Evolutionary conservation across 192 early-diverging fungal genomes (phyloP), one percentile per base, ranked within the genome.

Genomic region (Diversispora epigaea): DNA sequence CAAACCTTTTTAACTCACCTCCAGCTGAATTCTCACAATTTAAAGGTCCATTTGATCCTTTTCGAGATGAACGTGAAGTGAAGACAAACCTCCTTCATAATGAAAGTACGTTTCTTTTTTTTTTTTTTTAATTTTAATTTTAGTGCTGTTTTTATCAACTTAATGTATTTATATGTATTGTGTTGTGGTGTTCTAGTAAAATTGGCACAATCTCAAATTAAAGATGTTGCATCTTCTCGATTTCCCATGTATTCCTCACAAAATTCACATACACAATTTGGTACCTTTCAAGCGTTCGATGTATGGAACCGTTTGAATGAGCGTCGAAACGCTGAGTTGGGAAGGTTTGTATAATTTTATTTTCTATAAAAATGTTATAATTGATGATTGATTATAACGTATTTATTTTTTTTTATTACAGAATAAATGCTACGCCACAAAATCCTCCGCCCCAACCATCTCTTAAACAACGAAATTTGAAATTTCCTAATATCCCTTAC

Each of bases 31-130:
- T 55, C 41, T 6, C 32, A 7, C 14, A 43, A n/a, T 70, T 55
- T 70, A 50, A 70, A 55, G 68, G 50, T 17, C 15, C 7, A 55
- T 55, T 70, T 40, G 32, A 70, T 54, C 68, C 68, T 39, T 70
- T 70, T 32, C 19, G 21, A 56, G 50, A 70, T 55, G 68, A 68
- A 49, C 9, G 21, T 1, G 46, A 68, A 46, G 21, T 22, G 46
- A 46, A 21, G 25, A 21, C 7, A 17, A 68, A 21, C 25, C 49
- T 50, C 8, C 32, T 55, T 55, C 68, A 40, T 14, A 43, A 55
- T 41, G 52, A 50, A 55, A 55, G 68, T 70, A 55, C 17, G 68
- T 39, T 6, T 55, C 6, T 54, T 15, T 55, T 1, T 54, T n/a
- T 61, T 61, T 32, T 61, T 60, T 25, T 17, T 60, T n/a, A 2